A percentile compares a stretch with the other conserved stretches of the same genome.
Evolutionary conservation across 768 basidiomycete species (phyloP).

Genomic region (Xanthoconium stramineum): DNA sequence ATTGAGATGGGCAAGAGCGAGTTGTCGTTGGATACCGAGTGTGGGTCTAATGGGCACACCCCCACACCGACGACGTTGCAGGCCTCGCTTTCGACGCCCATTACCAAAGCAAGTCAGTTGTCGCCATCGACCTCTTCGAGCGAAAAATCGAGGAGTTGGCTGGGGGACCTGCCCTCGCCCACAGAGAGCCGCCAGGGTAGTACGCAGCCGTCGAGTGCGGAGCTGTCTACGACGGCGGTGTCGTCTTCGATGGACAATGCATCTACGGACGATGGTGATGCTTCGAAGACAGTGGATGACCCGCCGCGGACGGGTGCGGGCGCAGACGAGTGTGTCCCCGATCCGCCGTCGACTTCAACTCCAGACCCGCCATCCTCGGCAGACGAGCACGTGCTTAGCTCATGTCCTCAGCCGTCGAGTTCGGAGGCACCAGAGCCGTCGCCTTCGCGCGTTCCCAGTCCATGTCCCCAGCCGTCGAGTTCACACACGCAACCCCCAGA

Average conservation of each 20-base stretch:
- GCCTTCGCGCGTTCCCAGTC: too few species aligned
- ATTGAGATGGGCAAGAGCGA: slow-evolving; percentile 12
- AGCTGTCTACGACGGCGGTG: background rate
- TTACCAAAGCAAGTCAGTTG: background rate
- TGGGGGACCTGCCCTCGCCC: background rate
- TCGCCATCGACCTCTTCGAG: background rate
- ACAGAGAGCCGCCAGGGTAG: too few species aligned
- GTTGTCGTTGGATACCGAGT: background rate
- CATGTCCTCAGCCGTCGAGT: background rate
- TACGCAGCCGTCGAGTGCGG: background rate
- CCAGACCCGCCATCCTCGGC: too few species aligned
- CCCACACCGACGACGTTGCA: background rate
- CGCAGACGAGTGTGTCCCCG: background rate
- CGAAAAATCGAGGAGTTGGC: background rate
- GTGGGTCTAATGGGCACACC: background rate
- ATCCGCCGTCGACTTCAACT: too few species aligned
- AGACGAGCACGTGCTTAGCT: background rate
- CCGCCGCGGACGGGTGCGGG: background rate
- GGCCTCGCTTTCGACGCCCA: background rate
- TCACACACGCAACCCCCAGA: background rate
- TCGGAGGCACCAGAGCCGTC: background rate
- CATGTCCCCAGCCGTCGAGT: background rate
- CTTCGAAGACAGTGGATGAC: background rate
- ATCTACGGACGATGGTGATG: background rate
- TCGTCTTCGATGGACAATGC: background rate